phyloP scores from a whole-genome alignment of 2,329 filamentous ascomycete species.

The Eutypa lata region DNA sequence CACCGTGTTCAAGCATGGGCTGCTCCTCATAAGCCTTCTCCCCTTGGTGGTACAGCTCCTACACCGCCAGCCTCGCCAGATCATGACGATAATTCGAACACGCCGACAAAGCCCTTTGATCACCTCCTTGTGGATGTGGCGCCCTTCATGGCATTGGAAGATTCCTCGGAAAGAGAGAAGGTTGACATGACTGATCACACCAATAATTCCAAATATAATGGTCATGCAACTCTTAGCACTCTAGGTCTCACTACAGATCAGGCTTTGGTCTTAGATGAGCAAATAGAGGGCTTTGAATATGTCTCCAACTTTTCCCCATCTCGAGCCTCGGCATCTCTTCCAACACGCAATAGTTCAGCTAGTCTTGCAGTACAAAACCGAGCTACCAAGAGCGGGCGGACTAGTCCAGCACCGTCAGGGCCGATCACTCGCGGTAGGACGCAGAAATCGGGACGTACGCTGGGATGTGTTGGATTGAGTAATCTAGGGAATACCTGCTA shows the following conservation, averaged over 20 bases:
- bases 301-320: constrained; percentile 47
- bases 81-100: constrained; percentile 8
- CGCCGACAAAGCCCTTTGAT: constrained; percentile 32
- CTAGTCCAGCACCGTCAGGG: constrained; percentile 60
- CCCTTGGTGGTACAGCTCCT: constrained; percentile 34
- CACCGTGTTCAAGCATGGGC: constrained; percentile 78
- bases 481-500: constrained; percentile 98
- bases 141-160: constrained; percentile 60
- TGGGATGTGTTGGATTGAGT: constrained; percentile 77
- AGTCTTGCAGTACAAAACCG: constrained; percentile 32
- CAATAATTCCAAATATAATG: constrained; percentile 73
- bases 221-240: constrained; percentile 61
- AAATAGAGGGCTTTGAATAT: constrained; percentile 56
- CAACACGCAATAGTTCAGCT: constrained; percentile 30
- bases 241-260: constrained; percentile 70
- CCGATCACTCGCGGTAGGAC: constrained; percentile 68
- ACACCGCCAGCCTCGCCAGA: constrained; percentile 25
- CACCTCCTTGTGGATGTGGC: constrained; percentile 58
- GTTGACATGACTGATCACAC: constrained; percentile 68
- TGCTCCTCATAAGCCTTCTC: constrained; percentile 47
- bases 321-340: constrained; percentile 28
- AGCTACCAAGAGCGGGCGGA: constrained; percentile 60
- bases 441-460: constrained; percentile 64
- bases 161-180: constrained; percentile 61
- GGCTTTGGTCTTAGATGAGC: constrained; percentile 81